These are phyloP conservation scores for sorghum (Sorghum bicolor) DNA, from an alignment of 176 grass and related monocot genomes.

Conservation along the genomic window DNA sequence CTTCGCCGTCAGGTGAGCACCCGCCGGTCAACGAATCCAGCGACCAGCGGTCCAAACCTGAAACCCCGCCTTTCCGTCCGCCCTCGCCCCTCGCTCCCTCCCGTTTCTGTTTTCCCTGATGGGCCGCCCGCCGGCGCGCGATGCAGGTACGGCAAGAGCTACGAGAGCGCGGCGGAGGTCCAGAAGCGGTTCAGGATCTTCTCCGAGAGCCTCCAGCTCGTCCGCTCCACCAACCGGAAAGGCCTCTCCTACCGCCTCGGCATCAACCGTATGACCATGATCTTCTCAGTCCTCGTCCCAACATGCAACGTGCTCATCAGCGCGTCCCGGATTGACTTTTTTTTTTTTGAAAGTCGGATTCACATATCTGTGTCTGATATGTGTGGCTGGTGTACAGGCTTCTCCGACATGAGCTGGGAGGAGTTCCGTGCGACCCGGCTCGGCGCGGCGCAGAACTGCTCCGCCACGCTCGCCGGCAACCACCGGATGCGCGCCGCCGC, in stretches of 20 bases:
- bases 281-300: background rate
- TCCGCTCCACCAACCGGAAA: slow-evolving; percentile 69
- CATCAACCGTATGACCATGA: slow-evolving; percentile 71
- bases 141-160: slow-evolving; percentile 76
- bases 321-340: background rate
- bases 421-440: slow-evolving; percentile 74
- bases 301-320: background rate
- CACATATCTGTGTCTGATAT: background rate
- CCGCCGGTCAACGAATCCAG: background rate
- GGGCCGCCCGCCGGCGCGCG: background rate
- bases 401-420: slow-evolving; percentile 96
- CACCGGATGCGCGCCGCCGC: slow-evolving; percentile 55
- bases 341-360: background rate
- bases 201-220: slow-evolving; percentile 71
- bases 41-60: too few species aligned
- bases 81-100: too few species aligned
- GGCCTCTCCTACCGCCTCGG: slow-evolving; percentile 78
- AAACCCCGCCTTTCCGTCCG: background rate
- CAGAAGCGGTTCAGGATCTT: slow-evolving; percentile 70
- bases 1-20: slow-evolving; percentile 61
- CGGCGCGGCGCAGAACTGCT: slow-evolving; percentile 91
- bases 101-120: background rate
- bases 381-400: slow-evolving; percentile 41
- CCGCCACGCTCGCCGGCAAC: slow-evolving; percentile 81
- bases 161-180: slow-evolving; percentile 69